Evolutionary conservation across 176 grass and related monocot species (phyloP).

Genomic region (Urochloa ruziziensis): DNA sequence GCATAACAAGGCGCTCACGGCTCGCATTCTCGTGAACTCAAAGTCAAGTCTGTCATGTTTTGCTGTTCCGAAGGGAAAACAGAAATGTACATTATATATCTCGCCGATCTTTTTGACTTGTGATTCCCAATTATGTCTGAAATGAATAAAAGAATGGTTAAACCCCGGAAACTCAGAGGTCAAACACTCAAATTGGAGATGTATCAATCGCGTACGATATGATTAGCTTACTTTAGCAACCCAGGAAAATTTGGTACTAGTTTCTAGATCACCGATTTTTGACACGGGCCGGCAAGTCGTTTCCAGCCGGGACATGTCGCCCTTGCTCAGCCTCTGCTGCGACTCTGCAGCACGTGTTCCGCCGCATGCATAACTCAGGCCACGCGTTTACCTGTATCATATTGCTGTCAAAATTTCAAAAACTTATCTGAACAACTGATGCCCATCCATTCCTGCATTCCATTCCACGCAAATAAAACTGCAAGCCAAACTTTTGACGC

Average conservation of each 20-base stretch:
- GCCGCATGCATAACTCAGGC: too few species aligned
- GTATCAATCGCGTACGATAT: neutral
- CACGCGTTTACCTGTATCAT: neutral
- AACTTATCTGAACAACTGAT: too few species aligned
- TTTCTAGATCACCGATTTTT: neutral
- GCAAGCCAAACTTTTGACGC: neutral
- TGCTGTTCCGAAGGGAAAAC: neutral
- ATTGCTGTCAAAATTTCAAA: neutral
- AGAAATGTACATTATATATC: neutral
- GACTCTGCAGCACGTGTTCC: neutral
- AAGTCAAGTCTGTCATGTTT: neutral
- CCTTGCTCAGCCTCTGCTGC: neutral
- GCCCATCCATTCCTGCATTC: too few species aligned
- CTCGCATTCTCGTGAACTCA: neutral
- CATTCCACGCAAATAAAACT: too few species aligned
- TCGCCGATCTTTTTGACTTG: neutral
- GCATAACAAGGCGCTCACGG: neutral
- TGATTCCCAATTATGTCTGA: neutral
- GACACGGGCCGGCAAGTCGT: too few species aligned
- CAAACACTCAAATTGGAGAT: neutral
- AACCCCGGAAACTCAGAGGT: neutral
- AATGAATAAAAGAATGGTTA: neutral
- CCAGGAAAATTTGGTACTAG: neutral
- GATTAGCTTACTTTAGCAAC: neutral
- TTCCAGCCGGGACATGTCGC: neutral